phyloP scores from a whole-genome alignment of 2,329 filamentous ascomycete species.

The Penicillium sp. region DNA sequence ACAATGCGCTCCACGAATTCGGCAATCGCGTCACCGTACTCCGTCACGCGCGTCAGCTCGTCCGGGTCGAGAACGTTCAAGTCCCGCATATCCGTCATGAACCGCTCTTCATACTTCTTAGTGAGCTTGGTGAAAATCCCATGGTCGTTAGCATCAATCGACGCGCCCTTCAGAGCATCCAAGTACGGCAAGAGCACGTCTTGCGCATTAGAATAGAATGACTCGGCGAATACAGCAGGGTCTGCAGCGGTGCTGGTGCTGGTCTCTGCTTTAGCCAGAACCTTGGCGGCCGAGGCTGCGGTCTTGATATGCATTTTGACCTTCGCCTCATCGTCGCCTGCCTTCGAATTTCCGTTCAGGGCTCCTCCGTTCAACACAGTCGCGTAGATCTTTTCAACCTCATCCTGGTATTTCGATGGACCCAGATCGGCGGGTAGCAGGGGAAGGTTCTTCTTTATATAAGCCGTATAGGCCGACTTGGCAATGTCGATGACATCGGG shows the following conservation, averaged over 20 bases:
- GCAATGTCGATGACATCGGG: constrained; percentile 50
- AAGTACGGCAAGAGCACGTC: constrained; percentile 79
- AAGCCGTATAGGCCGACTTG: constrained; percentile 53
- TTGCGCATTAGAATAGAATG: constrained; percentile 58
- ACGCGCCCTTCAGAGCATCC: constrained; percentile 60
- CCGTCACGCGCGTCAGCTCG: constrained; percentile 82
- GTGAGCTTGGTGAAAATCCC: constrained; percentile 86
- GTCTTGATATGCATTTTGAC: constrained; percentile 83
- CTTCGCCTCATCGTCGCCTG: constrained; percentile 79
- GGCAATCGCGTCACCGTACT: constrained; percentile 85
- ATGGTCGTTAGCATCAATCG: constrained; percentile 60
- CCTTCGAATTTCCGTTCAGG: constrained; percentile 52
- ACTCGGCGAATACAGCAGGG: constrained; percentile 31
- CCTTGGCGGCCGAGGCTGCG: constrained; percentile 53
- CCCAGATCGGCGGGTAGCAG: constrained; percentile 46
- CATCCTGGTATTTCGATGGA: constrained; percentile 49
- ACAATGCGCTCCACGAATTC: constrained; percentile 79
- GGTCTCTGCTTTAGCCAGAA: constrained; percentile 42
- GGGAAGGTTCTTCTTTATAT: constrained; percentile 66
- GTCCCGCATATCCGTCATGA: constrained; percentile 81
- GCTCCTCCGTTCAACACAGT: constrained; percentile 55
- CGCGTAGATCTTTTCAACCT: constrained; percentile 53
- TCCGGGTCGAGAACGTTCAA: constrained; percentile 83
- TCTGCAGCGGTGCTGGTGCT: constrained; percentile 21
- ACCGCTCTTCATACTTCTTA: constrained; percentile 79